Evolutionary conservation across 345 rosid genomes (phyloP).

Genomic region (Cochlearia excelsa): DNA sequence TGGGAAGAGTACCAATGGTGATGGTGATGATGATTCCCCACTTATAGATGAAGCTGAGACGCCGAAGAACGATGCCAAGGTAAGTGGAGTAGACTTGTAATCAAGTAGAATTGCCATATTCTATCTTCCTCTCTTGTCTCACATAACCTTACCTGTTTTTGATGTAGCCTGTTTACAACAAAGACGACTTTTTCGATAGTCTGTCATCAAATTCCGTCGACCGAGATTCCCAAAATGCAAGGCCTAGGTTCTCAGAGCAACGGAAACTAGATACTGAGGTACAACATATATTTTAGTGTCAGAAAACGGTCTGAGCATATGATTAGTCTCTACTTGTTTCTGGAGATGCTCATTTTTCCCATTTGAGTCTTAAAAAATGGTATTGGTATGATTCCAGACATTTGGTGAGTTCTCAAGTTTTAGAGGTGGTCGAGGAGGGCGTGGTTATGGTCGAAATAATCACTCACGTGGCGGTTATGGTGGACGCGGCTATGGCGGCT

Average conservation of each 20-base stretch:
- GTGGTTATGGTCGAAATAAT: slow-evolving; percentile 38
- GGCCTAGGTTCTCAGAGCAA: slow-evolving; percentile 82
- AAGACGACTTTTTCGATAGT: slow-evolving; percentile 91
- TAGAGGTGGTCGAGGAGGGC: slow-evolving; percentile 37
- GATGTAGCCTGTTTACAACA: slow-evolving; percentile 72
- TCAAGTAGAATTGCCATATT: not conserved
- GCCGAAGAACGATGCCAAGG: slow-evolving; percentile 52
- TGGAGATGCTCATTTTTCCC: no score
- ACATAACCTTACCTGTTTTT: slow-evolving; percentile 7
- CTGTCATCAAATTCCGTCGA: slow-evolving; percentile 56
- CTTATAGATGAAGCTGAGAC: slow-evolving; percentile 48
- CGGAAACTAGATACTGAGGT: slow-evolving; percentile 89
- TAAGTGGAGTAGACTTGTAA: slow-evolving; percentile 25
- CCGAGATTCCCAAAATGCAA: slow-evolving; percentile 56
- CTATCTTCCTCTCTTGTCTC: not conserved
- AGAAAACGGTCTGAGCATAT: no score
- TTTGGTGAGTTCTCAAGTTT: slow-evolving; percentile 66
- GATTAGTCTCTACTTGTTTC: no score
- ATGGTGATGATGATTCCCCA: slow-evolving; percentile 55
- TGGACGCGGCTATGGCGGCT: slow-evolving; percentile 36
- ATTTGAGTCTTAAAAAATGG: slow-evolving; percentile 9
- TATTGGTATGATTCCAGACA: slow-evolving; percentile 43
- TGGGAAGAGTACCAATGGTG: slow-evolving; percentile 61
- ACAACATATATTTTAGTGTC: slow-evolving; percentile 8
- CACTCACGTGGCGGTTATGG: slow-evolving; percentile 44